Base-by-base conservation (phyloP, 805 yeast species). In the Metahyphopichia silvanorum region DNA sequence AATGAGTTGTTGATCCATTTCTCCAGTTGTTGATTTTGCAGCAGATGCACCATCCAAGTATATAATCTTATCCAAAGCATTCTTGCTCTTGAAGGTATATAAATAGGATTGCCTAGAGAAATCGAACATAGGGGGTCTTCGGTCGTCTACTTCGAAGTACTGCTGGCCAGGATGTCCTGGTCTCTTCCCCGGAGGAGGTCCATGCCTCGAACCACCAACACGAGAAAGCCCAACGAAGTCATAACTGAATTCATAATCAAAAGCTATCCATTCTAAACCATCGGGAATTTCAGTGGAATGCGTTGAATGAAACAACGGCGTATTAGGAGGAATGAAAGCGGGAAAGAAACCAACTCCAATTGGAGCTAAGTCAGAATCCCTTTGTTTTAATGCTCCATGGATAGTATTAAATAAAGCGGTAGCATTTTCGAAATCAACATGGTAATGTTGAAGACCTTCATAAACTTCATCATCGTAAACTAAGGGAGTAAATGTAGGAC, bases 41-140 rank as follows among this genome's bases (percentile, higher is more conserved):
- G 83, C 86, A 18, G 82, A 76, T 0, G 84, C 82, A 5, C 86
- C 86, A 39, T 79, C 84, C n/a, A 79, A 49, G 32, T 69, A 66
- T 4, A 79, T 57, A 19, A 79, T 46, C 40, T 63, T 71, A 39
- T 63, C 64, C 32, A 79, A 49, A 3, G 82, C 78, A 37, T 57
- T 60, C 3, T 53, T 55, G 7, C 69, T 71, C 38, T 62, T 55
- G 41, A 76, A 76, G 0, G 82, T 74, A 40, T 69, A 55, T 29
- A 76, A 35, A 13, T 52, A 43, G 4, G 53, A 23, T 7, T 41
- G 44, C 16, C 16, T 33, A 12, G 9, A 29, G 29, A 16, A 39
- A 9, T 42, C 46, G 15, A 14, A 32, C 16, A 8, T 30, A 27
- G 16, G 40, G 39, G 2, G 28, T 25, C 13, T 16, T 16, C 5